Base-by-base conservation (phyloP, 2,329 filamentous ascomycete species). In the Reticulascus tulasneorum region DNA sequence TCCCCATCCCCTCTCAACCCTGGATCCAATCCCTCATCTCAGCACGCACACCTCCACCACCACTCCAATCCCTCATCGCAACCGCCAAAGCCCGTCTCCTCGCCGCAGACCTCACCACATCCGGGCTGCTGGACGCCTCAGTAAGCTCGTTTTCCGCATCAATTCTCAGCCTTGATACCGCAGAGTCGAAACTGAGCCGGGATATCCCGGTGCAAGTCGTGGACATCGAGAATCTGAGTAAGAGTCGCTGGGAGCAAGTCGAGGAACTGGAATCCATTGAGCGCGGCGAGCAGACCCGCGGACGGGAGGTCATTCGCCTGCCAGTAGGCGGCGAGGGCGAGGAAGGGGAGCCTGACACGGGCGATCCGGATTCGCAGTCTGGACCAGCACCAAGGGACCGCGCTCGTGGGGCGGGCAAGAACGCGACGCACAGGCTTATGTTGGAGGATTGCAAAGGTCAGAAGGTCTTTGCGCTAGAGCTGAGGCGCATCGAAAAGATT, bases 171-270 rank as follows among this genome's bases (percentile, higher is more conserved):
- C 66, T 74, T 0, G 61, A 65, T 4, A 58, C 73, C 9, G 69
- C 74, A 45, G 77, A 86, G 40, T 60, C 66, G 5, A 64, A 61
- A 0, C 64, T 97, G 0, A 42, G 64, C 0, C 71, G 70, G 2
- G 76, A 86, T 21, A 69, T 91, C 1, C 69, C 83, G 4, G 82
- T 93, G 2, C 93, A 97, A 59, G 77, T 97, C 1, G 65, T 95
- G 2, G 89, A 94, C 50, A 71, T 97, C 7, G 84, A 94, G 54
- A 90, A 97, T 54, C 73, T 97, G 15, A 75, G 82, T 3, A 73
- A 76, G 34, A 88, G 84, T 49, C 75, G 84, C 33, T 94, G 90
- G 87, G 83, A 87, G 46, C 88, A 96, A 59, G 75, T 95, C 21
- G 88, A 96, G 58, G 79, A 82, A 22, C 77, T 93, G 7, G 86